Evolutionary conservation across 352 stramenopile species (phyloP).

Genomic region (Pythium folliculosum): DNA sequence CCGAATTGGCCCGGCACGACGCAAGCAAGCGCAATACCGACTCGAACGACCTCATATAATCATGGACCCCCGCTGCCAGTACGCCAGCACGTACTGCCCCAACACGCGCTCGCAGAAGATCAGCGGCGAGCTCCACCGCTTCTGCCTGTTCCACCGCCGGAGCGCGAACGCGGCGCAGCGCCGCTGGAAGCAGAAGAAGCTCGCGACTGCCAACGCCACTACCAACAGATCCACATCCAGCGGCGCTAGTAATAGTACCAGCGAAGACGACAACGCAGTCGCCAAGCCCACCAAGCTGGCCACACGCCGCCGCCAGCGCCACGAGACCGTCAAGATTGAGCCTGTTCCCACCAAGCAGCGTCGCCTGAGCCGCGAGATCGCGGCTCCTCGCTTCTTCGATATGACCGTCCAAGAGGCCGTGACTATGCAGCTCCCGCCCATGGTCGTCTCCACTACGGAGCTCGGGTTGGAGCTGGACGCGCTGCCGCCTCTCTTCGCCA

Average conservation of each 20-base stretch:
- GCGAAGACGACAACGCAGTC: background rate
- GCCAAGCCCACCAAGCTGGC: background rate
- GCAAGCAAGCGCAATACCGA: no score
- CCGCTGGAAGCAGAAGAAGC: constrained; percentile 15
- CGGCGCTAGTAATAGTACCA: no score
- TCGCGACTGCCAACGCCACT: no score
- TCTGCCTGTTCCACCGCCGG: constrained; percentile 3
- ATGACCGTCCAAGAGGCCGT: no score
- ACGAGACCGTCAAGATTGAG: background rate
- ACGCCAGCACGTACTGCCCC: constrained; percentile 10
- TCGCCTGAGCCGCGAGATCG: background rate
- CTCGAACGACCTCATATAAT: no score
- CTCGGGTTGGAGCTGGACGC: background rate
- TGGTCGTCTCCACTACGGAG: background rate
- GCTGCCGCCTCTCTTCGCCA: background rate
- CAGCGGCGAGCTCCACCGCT: constrained; percentile 7
- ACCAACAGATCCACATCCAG: no score
- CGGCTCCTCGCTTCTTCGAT: background rate
- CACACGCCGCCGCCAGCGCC: background rate
- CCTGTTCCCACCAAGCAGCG: background rate
- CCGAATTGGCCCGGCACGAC: background rate
- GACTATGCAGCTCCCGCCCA: background rate
- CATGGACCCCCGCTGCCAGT: constrained; percentile 16
- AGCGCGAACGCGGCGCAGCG: constrained; percentile 10
- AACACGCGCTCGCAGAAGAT: constrained; percentile 10